A percentile compares a stretch with the other conserved stretches of the same genome.
These are phyloP conservation scores for Coelastrella sp. DNA, from an alignment of 139 green algal species.

Conservation along the genomic window DNA sequence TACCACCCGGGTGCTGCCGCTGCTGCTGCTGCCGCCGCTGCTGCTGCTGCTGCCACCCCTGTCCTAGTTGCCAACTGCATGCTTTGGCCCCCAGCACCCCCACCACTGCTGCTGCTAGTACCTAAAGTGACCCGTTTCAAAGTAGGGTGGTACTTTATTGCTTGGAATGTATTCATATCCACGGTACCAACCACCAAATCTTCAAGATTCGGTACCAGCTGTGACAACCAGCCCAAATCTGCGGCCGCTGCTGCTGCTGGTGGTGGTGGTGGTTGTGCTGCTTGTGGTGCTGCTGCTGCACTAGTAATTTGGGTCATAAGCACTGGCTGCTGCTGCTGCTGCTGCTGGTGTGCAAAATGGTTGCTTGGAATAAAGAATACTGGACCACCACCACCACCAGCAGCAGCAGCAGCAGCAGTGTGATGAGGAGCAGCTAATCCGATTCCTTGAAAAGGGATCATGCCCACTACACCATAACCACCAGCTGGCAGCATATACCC, in stretches of 20 bases:
- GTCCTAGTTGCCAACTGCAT: not conserved
- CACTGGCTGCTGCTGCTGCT: conserved; percentile 1
- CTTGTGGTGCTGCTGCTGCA: not conserved
- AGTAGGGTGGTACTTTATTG: not conserved
- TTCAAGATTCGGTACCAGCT: not conserved
- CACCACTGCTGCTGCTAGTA: not conserved
- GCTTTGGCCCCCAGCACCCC: no score
- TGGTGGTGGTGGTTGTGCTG: not conserved
- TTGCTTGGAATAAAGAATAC: not conserved
- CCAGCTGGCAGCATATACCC: not conserved
- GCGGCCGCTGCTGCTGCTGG: conserved; percentile 7
- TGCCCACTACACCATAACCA: not conserved
- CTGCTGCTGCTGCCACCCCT: not conserved
- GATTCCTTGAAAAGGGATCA: not conserved
- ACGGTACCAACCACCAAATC: not conserved
- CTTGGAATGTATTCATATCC: not conserved
- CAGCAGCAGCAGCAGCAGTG: not conserved
- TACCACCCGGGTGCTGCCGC: not conserved
- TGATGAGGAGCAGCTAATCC: not conserved
- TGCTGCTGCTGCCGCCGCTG: not conserved
- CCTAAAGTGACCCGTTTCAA: not conserved
- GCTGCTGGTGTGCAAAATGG: not conserved
- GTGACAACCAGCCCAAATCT: not conserved
- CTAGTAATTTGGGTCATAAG: not conserved
- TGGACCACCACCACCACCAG: not conserved